Base-by-base conservation (phyloP, 495 filamentous ascomycete species). In the Neurospora sp. region DNA sequence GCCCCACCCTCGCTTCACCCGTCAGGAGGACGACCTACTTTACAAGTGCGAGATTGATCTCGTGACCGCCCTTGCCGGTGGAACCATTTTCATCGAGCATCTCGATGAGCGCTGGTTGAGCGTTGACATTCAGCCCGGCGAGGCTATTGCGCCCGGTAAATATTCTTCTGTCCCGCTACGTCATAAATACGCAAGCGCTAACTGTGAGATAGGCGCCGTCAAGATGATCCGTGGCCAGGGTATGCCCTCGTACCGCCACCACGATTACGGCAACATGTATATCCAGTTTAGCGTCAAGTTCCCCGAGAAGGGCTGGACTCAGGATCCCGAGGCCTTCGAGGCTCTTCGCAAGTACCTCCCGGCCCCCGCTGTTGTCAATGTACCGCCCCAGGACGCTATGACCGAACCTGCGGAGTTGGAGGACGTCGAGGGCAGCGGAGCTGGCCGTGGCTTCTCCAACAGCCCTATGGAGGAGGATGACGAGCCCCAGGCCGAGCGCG, bases 231-330 rank as follows among this genome's bases (percentile, higher is more conserved):
- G 92, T 74, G 94, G 94, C 70, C 96, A 99, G 83, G 96, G 96
- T 84, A 99, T 99, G 96, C 96, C 96, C 44, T 97, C 96, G 0
- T 92, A 89, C 83, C 91, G 96, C 73, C 96, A 98, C 82, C 96
- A 99, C 83, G 93, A 97, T 83, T 90, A 87, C 80, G 96, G 96
- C 74, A 99, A 98, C 83, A 89, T 99, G 73, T 99, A 96, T 84
- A 92, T 98, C 79, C 93, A 96, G 81, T 99, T 99, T 86, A 89
- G 92, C 74, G 94, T 99, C 84, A 97, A 96, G 83, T 98, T 99
- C 89, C 96, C 96, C 73, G 87, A 86, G 80, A 87, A 87, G 83
- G 81, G 83, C 80, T 90, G 83, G 86, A 92, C 88, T 70, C 77
- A 82, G 6, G 84, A 89, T 40, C 80, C 83, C 6, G 80, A 81